Base-by-base conservation (phyloP, 139 green algal species). In the Trebouxia sp. region DNA sequence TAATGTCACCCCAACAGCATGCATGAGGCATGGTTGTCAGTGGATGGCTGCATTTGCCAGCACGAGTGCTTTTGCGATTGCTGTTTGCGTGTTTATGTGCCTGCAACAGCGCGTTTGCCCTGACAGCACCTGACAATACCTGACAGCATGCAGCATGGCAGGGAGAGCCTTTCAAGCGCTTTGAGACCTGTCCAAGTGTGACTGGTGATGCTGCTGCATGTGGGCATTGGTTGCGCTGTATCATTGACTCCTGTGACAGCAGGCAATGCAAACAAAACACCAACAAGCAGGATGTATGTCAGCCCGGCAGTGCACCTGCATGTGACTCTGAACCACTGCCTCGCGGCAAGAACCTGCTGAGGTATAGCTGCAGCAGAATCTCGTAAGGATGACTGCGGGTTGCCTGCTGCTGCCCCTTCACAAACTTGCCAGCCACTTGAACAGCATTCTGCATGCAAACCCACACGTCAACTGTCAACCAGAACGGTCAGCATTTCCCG, bases 291-390 rank as follows among this genome's bases (percentile, higher is more conserved):
- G n/a, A n/a, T n/a, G n/a, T n/a, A n/a, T n/a, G n/a, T n/a, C n/a
- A n/a, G n/a, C n/a, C n/a, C n/a, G n/a, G n/a, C 50, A 28, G 56
- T 69, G 4, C 5, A 69, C 24, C 2, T 5, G 22, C 5, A 77
- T 24, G n/a, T 53, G 43, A 38, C 11, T 14, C 3, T 17, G 24
- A 14, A 24, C 7, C 76, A 32, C 22, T 22, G 28, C 24, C 38
- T 1, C 87, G 85, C 0, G 92, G 92, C 79, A 96, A 56, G 77
- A 91, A 91, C n/a, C 86, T 77, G 24, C 88, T 77, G 20, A 96
- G 81, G 55, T 95, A 92, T 41, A 85, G 75, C 50, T 84, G 82
- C 76, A 96, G 83, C 24, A 94, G 83, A 11, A 43, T 66, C 62
- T 90, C 87, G 85, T 94, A 96, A 12, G 89, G 88, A 82, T 94